Base-by-base conservation (phyloP, 306 rosid species). In the Biancaea sappan region DNA sequence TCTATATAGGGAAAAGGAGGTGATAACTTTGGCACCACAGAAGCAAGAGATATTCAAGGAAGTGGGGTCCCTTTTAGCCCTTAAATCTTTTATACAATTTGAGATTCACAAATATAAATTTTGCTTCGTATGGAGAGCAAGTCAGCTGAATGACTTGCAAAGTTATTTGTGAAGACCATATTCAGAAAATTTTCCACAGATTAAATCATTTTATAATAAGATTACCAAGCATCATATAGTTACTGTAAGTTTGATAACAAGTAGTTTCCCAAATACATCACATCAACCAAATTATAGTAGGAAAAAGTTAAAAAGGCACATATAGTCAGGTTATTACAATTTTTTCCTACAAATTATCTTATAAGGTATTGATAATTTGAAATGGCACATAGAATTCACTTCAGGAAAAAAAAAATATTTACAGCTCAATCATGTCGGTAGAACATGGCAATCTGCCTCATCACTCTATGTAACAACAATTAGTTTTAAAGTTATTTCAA, bases 401-500 rank as follows among this genome's bases (percentile, higher is more conserved):
- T 31, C 7, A 60, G 22, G 10, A n/a, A n/a, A 7, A 35, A 57
- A 59, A 66, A 72, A 14, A n/a, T n/a, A n/a, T n/a, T 1, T 10
- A 54, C 26, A 79, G 47, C 41, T 66, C n/a, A 25, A n/a, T 44
- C 28, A 57, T 41, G 40, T 4, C 31, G 56, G 69, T 47, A 28
- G 4, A 69, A 46, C 28, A 18, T 48, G 19, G 58, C 16, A 29
- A 59, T 47, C 80, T 58, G 22, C 26, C 5, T 25, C 7, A 2
- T 48, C 29, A 38, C 24, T 59, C 74, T 64, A 75, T 4, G 34
- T 31, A 51, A 11, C 15, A 71, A 69, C 56, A 26, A 64, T 76
- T 47, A 66, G 53, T 69, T 77, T 72, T 78, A 64, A 68, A 47
- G 70, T 68, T 83, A 81, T n/a, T 73, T 70, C 87, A 73, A 74